phyloP scores from a whole-genome alignment of 805 yeast genomes.

The Kuraishia piskuri region DNA sequence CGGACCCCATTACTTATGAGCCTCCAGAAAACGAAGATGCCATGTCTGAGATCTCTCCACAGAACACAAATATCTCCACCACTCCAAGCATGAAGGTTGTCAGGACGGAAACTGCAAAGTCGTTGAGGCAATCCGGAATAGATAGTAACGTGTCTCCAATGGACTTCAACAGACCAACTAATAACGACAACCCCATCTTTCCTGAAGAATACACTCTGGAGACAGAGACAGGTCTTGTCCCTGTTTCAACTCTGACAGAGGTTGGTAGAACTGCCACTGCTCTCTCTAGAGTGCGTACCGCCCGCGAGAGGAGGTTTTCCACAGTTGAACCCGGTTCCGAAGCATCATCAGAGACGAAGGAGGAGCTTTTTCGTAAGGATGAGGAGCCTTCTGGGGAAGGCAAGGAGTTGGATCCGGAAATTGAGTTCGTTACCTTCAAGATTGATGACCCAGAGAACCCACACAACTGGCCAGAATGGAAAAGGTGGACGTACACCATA shows the following conservation, averaged over 20 bases:
- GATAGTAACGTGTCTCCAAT: conserved; percentile 43
- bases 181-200: conserved; percentile 59
- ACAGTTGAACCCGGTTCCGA: conserved; percentile 13
- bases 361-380: conserved; percentile 16
- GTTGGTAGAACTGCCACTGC: conserved; percentile 43
- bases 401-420: conserved; percentile 46
- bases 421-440: conserved; percentile 78
- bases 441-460: conserved; percentile 85
- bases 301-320: conserved; percentile 12
- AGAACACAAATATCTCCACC: conserved; percentile 17
- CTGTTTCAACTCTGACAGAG: conserved; percentile 59
- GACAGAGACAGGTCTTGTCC: conserved; percentile 83
- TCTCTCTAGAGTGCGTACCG: conserved; percentile 11
- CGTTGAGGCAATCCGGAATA: conserved; percentile 57
- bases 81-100: conserved; percentile 30
- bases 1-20: conserved; percentile 17
- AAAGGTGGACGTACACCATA: conserved; percentile 62
- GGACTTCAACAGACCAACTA: conserved; percentile 48
- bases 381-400: conserved; percentile 15
- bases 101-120: conserved; percentile 66
- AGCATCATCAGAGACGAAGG: conserved; percentile 17
- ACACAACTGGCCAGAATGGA: conserved; percentile 60
- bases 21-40: conserved; percentile 36
- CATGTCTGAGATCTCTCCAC: conserved; percentile 28
- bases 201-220: conserved; percentile 91